Evolutionary conservation across 176 grass and related monocot genomes (phyloP).

Genomic region (Carex littledalei): DNA sequence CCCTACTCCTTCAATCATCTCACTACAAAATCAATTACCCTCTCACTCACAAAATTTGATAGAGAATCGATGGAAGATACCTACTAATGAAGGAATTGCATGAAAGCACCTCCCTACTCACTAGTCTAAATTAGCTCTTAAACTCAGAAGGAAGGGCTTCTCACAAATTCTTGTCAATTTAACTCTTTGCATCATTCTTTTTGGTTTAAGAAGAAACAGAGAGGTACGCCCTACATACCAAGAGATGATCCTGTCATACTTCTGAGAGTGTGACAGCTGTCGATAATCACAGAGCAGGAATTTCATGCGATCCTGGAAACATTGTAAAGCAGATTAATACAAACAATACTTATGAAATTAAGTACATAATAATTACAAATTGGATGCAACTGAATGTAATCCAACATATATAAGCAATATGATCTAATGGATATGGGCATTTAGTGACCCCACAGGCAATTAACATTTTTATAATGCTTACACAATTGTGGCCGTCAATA

Average conservation of each 20-base stretch:
- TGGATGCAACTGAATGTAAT: background rate
- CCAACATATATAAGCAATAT: background rate
- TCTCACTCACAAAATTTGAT: slow-evolving; percentile 1
- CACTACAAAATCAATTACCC: slow-evolving; percentile 26
- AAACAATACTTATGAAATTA: background rate
- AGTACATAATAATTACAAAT: background rate
- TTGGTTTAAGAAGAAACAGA: background rate
- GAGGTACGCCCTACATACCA: slow-evolving; percentile 35
- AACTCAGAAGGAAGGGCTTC: background rate
- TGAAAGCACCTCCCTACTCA: background rate
- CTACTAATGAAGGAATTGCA: background rate
- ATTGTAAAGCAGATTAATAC: slow-evolving; percentile 2
- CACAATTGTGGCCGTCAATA: background rate
- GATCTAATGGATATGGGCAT: background rate
- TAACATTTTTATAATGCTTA: background rate
- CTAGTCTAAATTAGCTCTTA: background rate
- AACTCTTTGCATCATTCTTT: background rate
- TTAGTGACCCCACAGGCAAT: background rate
- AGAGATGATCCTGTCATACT: slow-evolving; percentile 80
- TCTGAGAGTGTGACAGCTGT: slow-evolving; percentile 38
- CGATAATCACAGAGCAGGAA: slow-evolving; percentile 81
- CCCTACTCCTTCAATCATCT: slow-evolving; percentile 86
- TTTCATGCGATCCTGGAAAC: slow-evolving; percentile 51
- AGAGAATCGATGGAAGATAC: background rate
- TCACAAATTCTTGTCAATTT: background rate